Percentiles rank a stretch among this genome's conserved stretches.
Evolutionary conservation across 331 rosid species (phyloP).

Genomic region (Stylosanthes scabra): DNA sequence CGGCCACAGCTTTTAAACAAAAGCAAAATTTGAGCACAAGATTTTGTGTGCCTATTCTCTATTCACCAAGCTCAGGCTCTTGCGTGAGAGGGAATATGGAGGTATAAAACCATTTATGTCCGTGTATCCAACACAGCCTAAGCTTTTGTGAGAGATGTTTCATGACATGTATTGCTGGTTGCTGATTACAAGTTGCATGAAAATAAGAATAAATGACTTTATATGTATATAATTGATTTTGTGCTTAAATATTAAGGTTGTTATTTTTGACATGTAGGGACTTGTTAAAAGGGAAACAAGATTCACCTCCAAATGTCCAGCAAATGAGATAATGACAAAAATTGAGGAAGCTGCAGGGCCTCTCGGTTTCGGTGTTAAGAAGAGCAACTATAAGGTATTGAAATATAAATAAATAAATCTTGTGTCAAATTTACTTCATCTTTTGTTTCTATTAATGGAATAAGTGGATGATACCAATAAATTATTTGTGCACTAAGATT

Average conservation of each 20-base stretch:
- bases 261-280: conserved; percentile 61
- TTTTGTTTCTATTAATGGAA: not conserved
- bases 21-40: too few relatives aligned
- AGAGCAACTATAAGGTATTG: conserved; percentile 81
- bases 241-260: conserved; percentile 23
- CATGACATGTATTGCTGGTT: conserved; percentile 6
- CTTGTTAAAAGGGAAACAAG: conserved; percentile 85
- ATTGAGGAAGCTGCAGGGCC: conserved; percentile 84
- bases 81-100: too few relatives aligned
- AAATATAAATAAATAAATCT: conserved; percentile 18
- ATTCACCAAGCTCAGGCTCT: too few relatives aligned
- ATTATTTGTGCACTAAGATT: not conserved
- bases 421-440: conserved; percentile 3
- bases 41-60: too few relatives aligned
- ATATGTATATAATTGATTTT: not conserved
- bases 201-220: not conserved
- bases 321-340: conserved; percentile 84
- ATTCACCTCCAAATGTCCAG: conserved; percentile 88
- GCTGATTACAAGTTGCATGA: conserved; percentile 29
- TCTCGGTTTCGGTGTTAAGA: conserved; percentile 91
- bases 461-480: not conserved
- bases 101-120: too few relatives aligned
- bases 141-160: not conserved
- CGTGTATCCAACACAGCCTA: not conserved
- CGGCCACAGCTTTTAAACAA: too few relatives aligned